Evolutionary conservation across 345 rosid species (phyloP).

Genomic region (Gossypium ekmanianum): DNA sequence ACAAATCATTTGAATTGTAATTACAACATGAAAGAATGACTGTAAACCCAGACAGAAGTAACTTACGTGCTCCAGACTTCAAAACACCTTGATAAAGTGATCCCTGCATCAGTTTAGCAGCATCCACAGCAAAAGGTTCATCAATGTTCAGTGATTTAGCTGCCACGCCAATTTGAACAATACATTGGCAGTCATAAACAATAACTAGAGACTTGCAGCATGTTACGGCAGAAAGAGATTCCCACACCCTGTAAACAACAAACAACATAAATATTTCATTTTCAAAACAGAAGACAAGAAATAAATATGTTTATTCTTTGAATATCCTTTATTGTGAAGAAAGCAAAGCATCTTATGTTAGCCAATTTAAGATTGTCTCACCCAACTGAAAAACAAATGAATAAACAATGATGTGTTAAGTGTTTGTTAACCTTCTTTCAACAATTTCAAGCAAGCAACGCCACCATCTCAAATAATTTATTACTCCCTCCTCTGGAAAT

Average conservation of each 20-base stretch:
- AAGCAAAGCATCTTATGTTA: neutral
- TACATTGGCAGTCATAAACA: conserved; percentile 52
- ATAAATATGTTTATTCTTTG: neutral
- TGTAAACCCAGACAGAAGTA: neutral
- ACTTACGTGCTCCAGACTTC: conserved; percentile 76
- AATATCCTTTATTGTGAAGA: neutral
- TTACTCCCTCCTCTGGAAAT: neutral
- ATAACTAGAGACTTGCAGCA: conserved; percentile 73
- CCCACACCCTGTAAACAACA: conserved; percentile 63
- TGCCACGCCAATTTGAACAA: conserved; percentile 72
- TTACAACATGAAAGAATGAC: conserved; percentile 5
- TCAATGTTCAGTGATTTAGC: conserved; percentile 46
- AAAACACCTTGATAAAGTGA: conserved; percentile 61
- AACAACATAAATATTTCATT: conserved; percentile 14
- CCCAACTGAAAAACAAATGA: neutral
- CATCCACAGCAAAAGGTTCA: conserved; percentile 45
- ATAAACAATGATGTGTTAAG: neutral
- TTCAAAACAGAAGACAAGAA: neutral
- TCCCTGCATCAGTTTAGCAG: conserved; percentile 57
- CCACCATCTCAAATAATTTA: neutral
- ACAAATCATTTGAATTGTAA: neutral
- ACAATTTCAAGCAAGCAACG: neutral
- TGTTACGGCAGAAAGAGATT: conserved; percentile 58
- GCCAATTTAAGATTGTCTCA: conserved; percentile 2
- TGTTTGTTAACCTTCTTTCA: neutral